Evolutionary conservation across 257 asterid species (phyloP).

Genomic region (Fraxinus pennsylvanica): DNA sequence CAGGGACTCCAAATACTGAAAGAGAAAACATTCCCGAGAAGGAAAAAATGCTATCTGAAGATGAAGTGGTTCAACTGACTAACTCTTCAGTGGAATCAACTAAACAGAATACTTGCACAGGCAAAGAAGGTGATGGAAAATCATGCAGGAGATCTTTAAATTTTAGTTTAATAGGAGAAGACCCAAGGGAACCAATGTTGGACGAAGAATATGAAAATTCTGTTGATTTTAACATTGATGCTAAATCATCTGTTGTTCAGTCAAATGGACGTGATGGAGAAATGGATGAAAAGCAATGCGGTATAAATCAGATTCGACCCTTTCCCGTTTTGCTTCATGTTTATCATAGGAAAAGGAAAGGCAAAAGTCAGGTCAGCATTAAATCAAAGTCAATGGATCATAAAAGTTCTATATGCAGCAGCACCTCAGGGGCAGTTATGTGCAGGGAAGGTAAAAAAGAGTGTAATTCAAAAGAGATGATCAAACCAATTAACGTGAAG

Average conservation of each 20-base stretch:
- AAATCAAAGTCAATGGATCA: not conserved
- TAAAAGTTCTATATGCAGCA: not conserved
- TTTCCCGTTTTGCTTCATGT: not conserved
- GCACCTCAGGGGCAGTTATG: not conserved
- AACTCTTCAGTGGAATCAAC: not conserved
- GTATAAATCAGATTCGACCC: not conserved
- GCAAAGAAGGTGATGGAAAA: not conserved
- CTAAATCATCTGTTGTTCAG: not conserved
- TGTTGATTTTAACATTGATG: not conserved
- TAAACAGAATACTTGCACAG: not conserved
- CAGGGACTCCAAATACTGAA: not conserved
- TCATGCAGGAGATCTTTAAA: not conserved
- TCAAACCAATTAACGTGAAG: not conserved
- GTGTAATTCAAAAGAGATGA: not conserved
- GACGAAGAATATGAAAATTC: not conserved
- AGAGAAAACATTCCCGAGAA: not conserved
- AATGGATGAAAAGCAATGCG: not conserved
- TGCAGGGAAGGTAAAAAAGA: not conserved
- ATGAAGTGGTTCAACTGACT: not conserved
- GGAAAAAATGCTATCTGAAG: not conserved
- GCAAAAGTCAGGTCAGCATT: not conserved
- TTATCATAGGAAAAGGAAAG: constrained; percentile 7
- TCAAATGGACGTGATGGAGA: not conserved
- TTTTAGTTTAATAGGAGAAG: not conserved
- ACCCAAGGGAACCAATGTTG: not conserved